Conservation (phyloP, 306 rosid species). For the Castanea mollissima region DNA sequence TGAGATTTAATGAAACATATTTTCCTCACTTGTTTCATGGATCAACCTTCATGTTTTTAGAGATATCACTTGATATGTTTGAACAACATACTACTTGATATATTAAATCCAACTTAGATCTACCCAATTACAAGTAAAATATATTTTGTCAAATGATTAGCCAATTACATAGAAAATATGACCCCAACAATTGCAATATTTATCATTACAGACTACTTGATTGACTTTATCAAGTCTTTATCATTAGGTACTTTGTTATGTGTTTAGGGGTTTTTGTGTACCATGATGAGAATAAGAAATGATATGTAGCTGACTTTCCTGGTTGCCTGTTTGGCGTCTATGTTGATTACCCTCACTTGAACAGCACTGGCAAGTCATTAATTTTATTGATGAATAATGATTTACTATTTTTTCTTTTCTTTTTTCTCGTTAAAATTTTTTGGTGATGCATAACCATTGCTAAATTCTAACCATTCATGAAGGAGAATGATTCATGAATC, state of each 20-base stretch:
- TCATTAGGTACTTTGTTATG: not conserved
- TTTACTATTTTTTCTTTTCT: not conserved
- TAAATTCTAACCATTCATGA: not conserved
- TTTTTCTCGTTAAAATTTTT: not conserved
- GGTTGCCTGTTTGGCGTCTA: not conserved
- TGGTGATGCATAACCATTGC: not conserved
- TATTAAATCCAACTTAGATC: no score
- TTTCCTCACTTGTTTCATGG: no score
- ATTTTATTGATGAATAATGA: not conserved
- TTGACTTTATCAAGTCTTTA: not conserved
- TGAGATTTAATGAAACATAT: no score
- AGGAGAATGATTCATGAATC: not conserved
- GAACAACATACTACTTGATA: no score
- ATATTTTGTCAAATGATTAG: no score
- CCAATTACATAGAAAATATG: no score
- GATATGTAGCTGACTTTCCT: not conserved
- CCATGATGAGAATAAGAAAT: not conserved
- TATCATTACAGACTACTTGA: not conserved
- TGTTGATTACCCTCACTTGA: not conserved
- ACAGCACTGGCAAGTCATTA: not conserved
- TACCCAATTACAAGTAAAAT: no score
- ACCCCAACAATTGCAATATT: no score
- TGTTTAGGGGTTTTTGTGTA: no score
- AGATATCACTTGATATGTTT: no score
- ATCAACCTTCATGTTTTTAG: no score